phyloP scores from a whole-genome alignment of 305 asterid species.

The Fraxinus baroniana region DNA sequence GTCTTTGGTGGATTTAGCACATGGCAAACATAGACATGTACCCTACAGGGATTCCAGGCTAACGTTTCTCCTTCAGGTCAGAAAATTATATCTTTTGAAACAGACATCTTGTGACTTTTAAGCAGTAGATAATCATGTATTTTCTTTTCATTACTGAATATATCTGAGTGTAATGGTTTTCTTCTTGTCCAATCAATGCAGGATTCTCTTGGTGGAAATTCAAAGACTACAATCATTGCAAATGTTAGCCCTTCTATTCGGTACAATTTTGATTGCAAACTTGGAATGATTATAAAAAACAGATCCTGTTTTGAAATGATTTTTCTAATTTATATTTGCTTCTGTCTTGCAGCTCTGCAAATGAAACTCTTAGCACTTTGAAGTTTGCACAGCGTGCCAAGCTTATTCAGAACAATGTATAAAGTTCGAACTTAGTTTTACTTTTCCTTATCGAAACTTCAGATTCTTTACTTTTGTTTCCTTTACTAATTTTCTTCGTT shows the following conservation, averaged over 20 bases:
- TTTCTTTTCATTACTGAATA: slow-evolving; percentile 22
- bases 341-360: slow-evolving; percentile 57
- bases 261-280: slow-evolving; percentile 31
- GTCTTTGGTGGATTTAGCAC: slow-evolving; percentile 86
- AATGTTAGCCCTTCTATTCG: slow-evolving; percentile 82
- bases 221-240: slow-evolving; percentile 81
- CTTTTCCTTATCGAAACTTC: slow-evolving; percentile 16
- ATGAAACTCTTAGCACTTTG: slow-evolving; percentile 78
- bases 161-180: slow-evolving; percentile 18
- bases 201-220: slow-evolving; percentile 94
- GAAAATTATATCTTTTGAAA: slow-evolving; percentile 10
- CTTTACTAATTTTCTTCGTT: slow-evolving; percentile 12
- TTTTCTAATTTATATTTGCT: background rate
- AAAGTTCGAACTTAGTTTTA: slow-evolving; percentile 2
- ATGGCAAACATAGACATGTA: slow-evolving; percentile 77
- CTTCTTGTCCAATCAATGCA: slow-evolving; percentile 36
- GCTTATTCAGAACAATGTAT: slow-evolving; percentile 87
- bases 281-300: slow-evolving; percentile 1
- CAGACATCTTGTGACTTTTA: slow-evolving; percentile 16
- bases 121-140: slow-evolving; percentile 7
- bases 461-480: slow-evolving; percentile 11
- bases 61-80: slow-evolving; percentile 93
- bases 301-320: slow-evolving; percentile 9
- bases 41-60: slow-evolving; percentile 90
- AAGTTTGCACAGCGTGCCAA: slow-evolving; percentile 91